A percentile compares a stretch with the other conserved stretches of the same genome.
phyloP scores from a whole-genome alignment of 306 rosid species.

The Fragaria nilgerrensis region DNA sequence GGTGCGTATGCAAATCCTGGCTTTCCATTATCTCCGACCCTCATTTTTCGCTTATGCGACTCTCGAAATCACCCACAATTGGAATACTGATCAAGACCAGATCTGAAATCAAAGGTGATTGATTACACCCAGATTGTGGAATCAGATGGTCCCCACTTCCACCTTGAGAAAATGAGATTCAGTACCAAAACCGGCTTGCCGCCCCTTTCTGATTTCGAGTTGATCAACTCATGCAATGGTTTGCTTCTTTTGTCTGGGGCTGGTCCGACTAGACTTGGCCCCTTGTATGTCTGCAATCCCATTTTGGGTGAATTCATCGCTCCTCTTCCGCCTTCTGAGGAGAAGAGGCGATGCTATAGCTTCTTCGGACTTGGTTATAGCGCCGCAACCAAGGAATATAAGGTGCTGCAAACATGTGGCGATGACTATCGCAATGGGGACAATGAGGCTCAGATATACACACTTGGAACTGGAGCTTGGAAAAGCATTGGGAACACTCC shows the following conservation, averaged over 20 bases:
- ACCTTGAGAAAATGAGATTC: background rate
- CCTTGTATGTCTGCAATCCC: constrained; percentile 1
- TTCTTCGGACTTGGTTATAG: background rate
- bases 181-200: background rate
- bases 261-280: background rate
- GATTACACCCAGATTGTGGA: background rate
- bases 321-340: background rate
- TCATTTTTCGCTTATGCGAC: background rate
- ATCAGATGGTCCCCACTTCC: background rate
- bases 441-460: constrained; percentile 11
- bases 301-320: constrained; percentile 3
- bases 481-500: constrained; percentile 11
- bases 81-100: background rate
- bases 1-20: constrained; percentile 20
- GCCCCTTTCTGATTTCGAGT: background rate
- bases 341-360: background rate
- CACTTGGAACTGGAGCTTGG: constrained; percentile 10
- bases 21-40: background rate
- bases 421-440: background rate
- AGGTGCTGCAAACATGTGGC: background rate
- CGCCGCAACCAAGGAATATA: background rate
- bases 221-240: background rate
- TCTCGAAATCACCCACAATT: background rate
- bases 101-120: background rate
- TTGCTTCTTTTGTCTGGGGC: background rate